Conservation (phyloP, 768 basidiomycete species). For the Astraeus odoratus region DNA sequence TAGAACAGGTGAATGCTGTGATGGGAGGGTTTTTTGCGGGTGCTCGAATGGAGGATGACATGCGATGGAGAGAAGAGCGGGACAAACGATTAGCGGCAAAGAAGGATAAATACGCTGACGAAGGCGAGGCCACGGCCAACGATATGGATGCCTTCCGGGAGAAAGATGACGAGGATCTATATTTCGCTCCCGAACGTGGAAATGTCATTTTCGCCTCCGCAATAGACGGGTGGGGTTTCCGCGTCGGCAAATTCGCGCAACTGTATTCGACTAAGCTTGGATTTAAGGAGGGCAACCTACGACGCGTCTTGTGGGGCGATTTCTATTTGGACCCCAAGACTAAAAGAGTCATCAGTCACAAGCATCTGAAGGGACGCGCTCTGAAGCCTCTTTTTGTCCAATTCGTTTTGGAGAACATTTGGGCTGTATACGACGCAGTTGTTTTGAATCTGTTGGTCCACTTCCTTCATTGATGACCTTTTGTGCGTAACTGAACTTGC, state of each 20-base stretch:
- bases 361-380: constrained; percentile 78
- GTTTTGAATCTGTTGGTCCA: constrained; percentile 77
- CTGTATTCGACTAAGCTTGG: constrained; percentile 87
- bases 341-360: constrained; percentile 85
- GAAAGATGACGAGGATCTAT: constrained; percentile 95
- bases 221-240: constrained; percentile 96
- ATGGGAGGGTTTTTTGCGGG: constrained; percentile 96
- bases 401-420: constrained; percentile 94
- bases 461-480: background rate
- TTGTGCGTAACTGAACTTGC: constrained; percentile 9
- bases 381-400: constrained; percentile 96
- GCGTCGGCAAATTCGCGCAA: constrained; percentile 88
- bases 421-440: constrained; percentile 93
- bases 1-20: constrained; percentile 97
- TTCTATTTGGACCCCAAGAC: constrained; percentile 95
- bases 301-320: constrained; percentile 93
- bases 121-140: constrained; percentile 52
- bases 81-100: constrained; percentile 74
- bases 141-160: constrained; percentile 76
- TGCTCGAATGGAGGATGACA: constrained; percentile 94
- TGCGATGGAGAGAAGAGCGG: constrained; percentile 89
- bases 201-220: constrained; percentile 97
- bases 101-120: constrained; percentile 62
- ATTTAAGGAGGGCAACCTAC: constrained; percentile 80
- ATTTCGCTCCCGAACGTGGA: constrained; percentile 92